Evolutionary conservation across 345 rosid species (phyloP), one percentile per base, ranked within the genome.

Genomic region (Corymbia maculata): DNA sequence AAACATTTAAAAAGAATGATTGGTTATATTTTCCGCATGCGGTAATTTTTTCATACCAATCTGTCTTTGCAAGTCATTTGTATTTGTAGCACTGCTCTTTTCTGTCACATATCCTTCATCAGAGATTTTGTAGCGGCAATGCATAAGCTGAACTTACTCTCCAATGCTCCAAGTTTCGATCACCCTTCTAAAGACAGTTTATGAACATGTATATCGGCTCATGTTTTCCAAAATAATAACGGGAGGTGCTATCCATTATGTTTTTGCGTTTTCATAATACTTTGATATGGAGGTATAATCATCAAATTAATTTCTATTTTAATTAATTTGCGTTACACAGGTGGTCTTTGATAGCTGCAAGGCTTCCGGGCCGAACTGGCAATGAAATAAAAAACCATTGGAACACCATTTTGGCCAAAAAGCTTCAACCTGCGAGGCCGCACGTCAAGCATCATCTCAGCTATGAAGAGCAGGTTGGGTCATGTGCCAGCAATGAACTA

Each of bases 281-380:
- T 70, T 36, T 36, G 82, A 19, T 70, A 36, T 1, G 79, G 8
- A 7, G 42, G 45, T 30, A 15, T 66, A 66, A 30, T 30, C 79
- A 30, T 15, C 79, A 68, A 36, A 70, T 36, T 70, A 70, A 36
- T 36, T 36, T 42, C 26, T 17, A 24, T 21, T 36, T 47, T 9
- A 36, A 70, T 17, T 70, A 8, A 11, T 36, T 36, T 75, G 14
- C 82, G 13, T 51, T 42, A 51, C 57, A 13, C 28, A 88, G 89
- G 49, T 88, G 89, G 93, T 79, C 90, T 2, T 53, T 91, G 19
- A 92, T 92, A 45, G 93, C 93, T n/a, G 92, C 92, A 53, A 91
- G 93, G 84, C 91, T 92, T 55, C 93, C 92, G 5, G 93, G 91
- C 17, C 89, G 91, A 87, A 92, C 92, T 9, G 93, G 91, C 86